Evolutionary conservation across 2,329 filamentous ascomycete genomes (phyloP).

Genomic region (Diaporthe helianthi): DNA sequence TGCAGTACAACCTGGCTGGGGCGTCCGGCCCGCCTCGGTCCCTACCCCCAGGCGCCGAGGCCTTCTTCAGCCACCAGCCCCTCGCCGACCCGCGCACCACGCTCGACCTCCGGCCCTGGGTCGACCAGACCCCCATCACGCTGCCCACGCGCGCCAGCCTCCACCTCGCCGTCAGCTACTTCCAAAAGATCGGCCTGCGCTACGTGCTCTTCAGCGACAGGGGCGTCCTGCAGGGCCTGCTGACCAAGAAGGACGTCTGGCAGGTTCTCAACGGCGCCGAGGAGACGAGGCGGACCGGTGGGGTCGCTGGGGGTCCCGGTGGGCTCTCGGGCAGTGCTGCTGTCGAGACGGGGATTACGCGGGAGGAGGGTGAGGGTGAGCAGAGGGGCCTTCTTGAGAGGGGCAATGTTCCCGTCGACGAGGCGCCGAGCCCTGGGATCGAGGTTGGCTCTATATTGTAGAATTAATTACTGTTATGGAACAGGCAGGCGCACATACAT

Average conservation of each 20-base stretch:
- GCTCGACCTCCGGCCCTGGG: constrained; percentile 93
- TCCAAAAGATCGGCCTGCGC: constrained; percentile 89
- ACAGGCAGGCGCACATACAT: background rate
- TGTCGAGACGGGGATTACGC: constrained; percentile 46
- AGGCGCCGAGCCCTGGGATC: constrained; percentile 39
- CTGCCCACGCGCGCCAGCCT: constrained; percentile 78
- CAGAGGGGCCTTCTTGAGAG: constrained; percentile 51
- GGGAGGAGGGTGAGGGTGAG: constrained; percentile 50
- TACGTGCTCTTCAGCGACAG: constrained; percentile 89
- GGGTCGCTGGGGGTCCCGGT: constrained; percentile 17
- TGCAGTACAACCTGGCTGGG: constrained; percentile 78
- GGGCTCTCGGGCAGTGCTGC: constrained; percentile 26
- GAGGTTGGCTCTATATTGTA: constrained; percentile 34
- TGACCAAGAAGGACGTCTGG: constrained; percentile 99
- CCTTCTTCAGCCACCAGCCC: constrained; percentile 84
- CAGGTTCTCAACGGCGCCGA: constrained; percentile 84
- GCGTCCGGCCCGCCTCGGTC: constrained; percentile 59
- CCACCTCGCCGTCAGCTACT: constrained; percentile 88
- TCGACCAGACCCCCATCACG: constrained; percentile 98
- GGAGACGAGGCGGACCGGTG: constrained; percentile 58
- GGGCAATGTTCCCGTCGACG: constrained; percentile 41
- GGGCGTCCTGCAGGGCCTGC: constrained; percentile 80
- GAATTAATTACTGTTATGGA: background rate
- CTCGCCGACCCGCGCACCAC: constrained; percentile 78
- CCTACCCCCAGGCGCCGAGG: constrained; percentile 75